Base-by-base conservation (phyloP, 2,329 filamentous ascomycete genomes). In the Fusarium algeriense region DNA sequence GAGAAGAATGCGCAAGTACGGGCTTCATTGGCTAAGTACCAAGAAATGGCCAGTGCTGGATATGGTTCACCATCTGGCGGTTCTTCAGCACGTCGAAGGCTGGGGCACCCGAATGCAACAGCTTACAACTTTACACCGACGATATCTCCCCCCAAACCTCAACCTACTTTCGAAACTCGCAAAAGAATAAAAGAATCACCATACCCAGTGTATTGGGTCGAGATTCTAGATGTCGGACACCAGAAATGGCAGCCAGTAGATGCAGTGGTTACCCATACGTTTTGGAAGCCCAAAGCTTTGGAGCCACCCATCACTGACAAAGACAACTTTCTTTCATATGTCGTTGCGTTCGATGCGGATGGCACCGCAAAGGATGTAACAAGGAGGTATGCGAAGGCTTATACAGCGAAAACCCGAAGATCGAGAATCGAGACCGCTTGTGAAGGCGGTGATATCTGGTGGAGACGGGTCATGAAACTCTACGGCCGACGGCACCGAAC, bases 161-260 rank as follows among this genome's bases (percentile, higher is more conserved):
- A 77, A n/a, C 74, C 75, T 41, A 72, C 70, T 30, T 80, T 78
- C 76, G 81, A 78, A 28, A 75, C 71, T 55, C 82, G 77, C 14
- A 83, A 81, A 58, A 81, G 78, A 17, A 87, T 92, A 14, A 86
- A 86, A 28, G 93, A 95, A 76, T 95, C 94, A 1, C 81, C 88
- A 0, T 93, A 91, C 75, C 96, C 96, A 0, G 87, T 98, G 6
- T 98, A 94, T 78, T 99, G 96, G 96, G 91, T 98, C 1, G 96
- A 99, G 81, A 91, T 93, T 6, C 93, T 97, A 71, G 95, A 98
- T 70, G 85, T 90, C 57, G 92, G 92, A 1, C 89, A 94, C 70
- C 93, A 98, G 78, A 97, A 94, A 83, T 99, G 96, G 96, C 89
- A 97, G 60, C 88, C 94, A 0, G 89, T 96, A 40, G 96, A 99